A percentile compares a stretch with the other conserved stretches of the same genome.
phyloP scores from a whole-genome alignment of 345 rosid genomes.

The Melastoma malabathricum region DNA sequence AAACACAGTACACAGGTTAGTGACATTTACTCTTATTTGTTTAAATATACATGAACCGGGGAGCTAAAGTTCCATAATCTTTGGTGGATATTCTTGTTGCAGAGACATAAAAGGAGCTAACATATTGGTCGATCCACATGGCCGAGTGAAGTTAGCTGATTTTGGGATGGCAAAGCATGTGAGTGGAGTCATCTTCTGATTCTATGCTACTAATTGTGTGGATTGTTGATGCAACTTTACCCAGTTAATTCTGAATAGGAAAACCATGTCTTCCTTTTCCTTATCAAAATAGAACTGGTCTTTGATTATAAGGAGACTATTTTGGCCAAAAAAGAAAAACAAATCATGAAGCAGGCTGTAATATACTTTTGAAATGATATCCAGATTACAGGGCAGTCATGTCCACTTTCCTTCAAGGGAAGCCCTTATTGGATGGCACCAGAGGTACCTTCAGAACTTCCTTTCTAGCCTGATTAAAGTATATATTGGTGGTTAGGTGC shows the following conservation, averaged over 20 bases:
- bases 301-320: too few species aligned
- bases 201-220: not conserved
- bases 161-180: slow-evolving; percentile 92
- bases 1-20: slow-evolving; percentile 59
- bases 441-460: slow-evolving; percentile 28
- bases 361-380: slow-evolving; percentile 8
- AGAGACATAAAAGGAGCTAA: slow-evolving; percentile 85
- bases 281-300: too few species aligned
- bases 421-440: slow-evolving; percentile 92
- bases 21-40: slow-evolving; percentile 3
- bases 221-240: too few species aligned
- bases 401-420: slow-evolving; percentile 67
- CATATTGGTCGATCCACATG: slow-evolving; percentile 60
- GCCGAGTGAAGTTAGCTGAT: slow-evolving; percentile 70
- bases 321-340: not conserved
- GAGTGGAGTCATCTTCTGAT: slow-evolving; percentile 12
- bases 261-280: too few species aligned
- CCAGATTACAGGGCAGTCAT: slow-evolving; percentile 71
- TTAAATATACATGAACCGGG: not conserved
- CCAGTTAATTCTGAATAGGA: too few species aligned
- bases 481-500: too few species aligned
- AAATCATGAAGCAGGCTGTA: not conserved
- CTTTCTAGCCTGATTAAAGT: slow-evolving; percentile 2
- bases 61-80: not conserved
- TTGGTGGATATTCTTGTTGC: slow-evolving; percentile 8